These are phyloP conservation scores for Glycine tomentella DNA, from an alignment of 306 rosid genomes.

Conservation along the genomic window DNA sequence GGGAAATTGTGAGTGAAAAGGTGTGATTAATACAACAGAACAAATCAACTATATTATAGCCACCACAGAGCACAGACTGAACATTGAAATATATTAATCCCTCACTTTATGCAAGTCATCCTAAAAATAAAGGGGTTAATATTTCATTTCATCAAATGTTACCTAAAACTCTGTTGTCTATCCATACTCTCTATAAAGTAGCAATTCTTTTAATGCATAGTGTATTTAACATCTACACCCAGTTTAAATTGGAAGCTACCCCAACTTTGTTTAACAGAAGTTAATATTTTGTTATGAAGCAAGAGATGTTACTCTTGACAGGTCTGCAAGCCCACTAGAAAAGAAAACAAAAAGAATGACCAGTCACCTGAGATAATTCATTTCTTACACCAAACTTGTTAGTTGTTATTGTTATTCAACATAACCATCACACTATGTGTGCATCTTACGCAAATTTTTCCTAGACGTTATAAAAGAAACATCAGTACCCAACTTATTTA, in stretches of 20 bases:
- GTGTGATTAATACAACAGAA: slow-evolving; percentile 8
- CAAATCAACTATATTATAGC: slow-evolving; percentile 27
- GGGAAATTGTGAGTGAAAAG: slow-evolving; percentile 12
- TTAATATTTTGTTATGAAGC: not conserved
- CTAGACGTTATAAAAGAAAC: not conserved
- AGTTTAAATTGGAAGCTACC: slow-evolving; percentile 16
- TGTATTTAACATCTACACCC: slow-evolving; percentile 3
- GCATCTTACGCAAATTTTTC: not conserved
- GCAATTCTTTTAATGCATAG: not conserved
- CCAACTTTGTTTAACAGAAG: slow-evolving; percentile 10
- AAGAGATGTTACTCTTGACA: slow-evolving; percentile 18
- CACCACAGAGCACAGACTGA: not conserved
- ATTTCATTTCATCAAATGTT: not conserved
- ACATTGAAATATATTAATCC: not conserved
- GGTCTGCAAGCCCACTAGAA: slow-evolving; percentile 7
- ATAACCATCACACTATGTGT: slow-evolving; percentile 3
- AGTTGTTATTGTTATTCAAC: slow-evolving; percentile 6
- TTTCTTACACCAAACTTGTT: slow-evolving; percentile 28
- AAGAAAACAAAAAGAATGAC: slow-evolving; percentile 21
- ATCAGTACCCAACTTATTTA: slow-evolving; percentile 18
- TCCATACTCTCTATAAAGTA: slow-evolving; percentile 29
- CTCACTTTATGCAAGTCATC: slow-evolving; percentile 24
- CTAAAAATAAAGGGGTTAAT: slow-evolving; percentile 26
- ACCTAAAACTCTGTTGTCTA: not conserved
- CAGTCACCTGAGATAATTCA: slow-evolving; percentile 3